A percentile compares a stretch with the other conserved stretches of the same genome.
These are phyloP conservation scores for Scopulariopsis brevicaulis DNA, from an alignment of 2,329 filamentous ascomycete genomes.

Conservation along the genomic window DNA sequence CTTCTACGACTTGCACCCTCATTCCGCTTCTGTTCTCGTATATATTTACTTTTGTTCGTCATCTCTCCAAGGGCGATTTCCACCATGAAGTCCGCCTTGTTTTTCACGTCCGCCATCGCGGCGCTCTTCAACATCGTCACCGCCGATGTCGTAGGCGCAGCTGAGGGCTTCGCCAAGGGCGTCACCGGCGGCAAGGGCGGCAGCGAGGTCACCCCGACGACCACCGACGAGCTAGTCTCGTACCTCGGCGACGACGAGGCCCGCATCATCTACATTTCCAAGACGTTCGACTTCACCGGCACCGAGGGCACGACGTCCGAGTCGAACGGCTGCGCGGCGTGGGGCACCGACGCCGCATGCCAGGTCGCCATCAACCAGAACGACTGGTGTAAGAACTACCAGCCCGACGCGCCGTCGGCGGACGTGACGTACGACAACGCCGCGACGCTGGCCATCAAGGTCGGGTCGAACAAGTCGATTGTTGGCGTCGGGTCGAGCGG, in stretches of 20 bases:
- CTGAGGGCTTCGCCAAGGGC: conserved; percentile 32
- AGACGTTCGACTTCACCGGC: conserved; percentile 42
- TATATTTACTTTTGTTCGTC: neutral
- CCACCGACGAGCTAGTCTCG: conserved; percentile 41
- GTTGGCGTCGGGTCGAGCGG: conserved; percentile 39
- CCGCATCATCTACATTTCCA: conserved; percentile 46
- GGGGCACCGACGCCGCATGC: conserved; percentile 38
- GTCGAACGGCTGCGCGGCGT: conserved; percentile 43
- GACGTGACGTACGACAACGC: conserved; percentile 39
- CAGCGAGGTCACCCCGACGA: conserved; percentile 38
- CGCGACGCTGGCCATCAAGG: conserved; percentile 33
- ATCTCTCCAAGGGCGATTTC: neutral
- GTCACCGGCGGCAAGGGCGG: conserved; percentile 50
- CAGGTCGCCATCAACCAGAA: conserved; percentile 51
- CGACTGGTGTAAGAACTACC: conserved; percentile 47
- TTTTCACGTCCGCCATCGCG: conserved; percentile 9
- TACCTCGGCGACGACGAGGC: conserved; percentile 43
- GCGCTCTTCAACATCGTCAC: conserved; percentile 14
- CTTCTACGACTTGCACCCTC: neutral
- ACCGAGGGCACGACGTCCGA: conserved; percentile 39
- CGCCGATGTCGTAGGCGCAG: conserved; percentile 21
- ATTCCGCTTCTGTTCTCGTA: neutral
- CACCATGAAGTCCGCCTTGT: conserved; percentile 18
- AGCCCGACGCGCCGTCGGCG: conserved; percentile 33
- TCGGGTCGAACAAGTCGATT: conserved; percentile 46